Base-by-base conservation (phyloP, 768 basidiomycete genomes). In the Collybia sp. region DNA sequence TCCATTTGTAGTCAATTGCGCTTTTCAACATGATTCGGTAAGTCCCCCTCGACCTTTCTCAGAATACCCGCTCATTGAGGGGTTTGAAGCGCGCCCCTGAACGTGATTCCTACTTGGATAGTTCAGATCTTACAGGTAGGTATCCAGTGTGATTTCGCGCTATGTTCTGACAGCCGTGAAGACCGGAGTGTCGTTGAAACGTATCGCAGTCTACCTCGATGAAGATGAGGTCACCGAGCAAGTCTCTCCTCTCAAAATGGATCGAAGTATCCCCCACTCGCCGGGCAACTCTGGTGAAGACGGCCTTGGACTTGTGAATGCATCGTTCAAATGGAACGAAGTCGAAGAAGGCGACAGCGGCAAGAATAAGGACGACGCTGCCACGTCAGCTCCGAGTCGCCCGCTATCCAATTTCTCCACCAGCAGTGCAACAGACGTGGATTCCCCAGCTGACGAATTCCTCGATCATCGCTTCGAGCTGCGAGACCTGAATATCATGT, bases 1-100 rank as follows among this genome's bases (percentile, higher is more conserved):
- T 42, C 16, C 3, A 1, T 32, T 45, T 15, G 2, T 42, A 85
- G 78, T 72, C 91, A 0, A 86, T 96, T 31, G 79, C 90, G 0
- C 62, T 95, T 36, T 95, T 95, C 63, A 73, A 73, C 39, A 93
- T 96, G 93, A 73, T 96, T 55, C 76, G 81, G 76, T 82, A 54
- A n/a, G 67, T 50, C 51, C 30, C 17, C 5, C 6, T 11, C 12
- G 10, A 12, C 9, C 8, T 13, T 20, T 36, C 31, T 41, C 6
- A 45, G 2, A 30, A 49, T 35, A 33, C 30, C 18, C 37, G 32
- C 31, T 49, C 13, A 20, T 35, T 20, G 18, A 16, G 33, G n/a
- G 38, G 41, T 11, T 15, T 4, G 37, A 43, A 82, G 85, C 30
- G 60, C 71, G 15, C 91, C 92, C 0, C 67, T 93, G 39, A 88